phyloP scores from a whole-genome alignment of 1,284 basidiomycete species.

The Mycosarcoma maydis region DNA sequence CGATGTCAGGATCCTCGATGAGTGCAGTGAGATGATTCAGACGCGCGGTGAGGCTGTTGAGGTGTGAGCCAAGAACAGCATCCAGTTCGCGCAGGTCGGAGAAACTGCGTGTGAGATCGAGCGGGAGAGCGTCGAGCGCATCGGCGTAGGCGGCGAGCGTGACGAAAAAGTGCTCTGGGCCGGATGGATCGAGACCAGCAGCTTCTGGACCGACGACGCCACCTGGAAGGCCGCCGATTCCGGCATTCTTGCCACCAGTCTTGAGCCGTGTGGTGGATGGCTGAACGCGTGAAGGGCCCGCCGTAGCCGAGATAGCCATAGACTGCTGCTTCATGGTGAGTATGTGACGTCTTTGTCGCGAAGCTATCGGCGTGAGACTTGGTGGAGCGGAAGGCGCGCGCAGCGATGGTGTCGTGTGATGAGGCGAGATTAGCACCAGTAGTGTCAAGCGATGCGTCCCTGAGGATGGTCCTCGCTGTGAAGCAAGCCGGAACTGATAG shows the following conservation, averaged over 20 bases:
- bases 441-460: background rate
- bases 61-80: constrained; percentile 80
- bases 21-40: constrained; percentile 56
- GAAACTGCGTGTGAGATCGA: constrained; percentile 92
- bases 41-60: constrained; percentile 59
- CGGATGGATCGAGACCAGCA: constrained; percentile 41
- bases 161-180: constrained; percentile 56
- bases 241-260: constrained; percentile 13
- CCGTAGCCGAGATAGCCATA: constrained; percentile 11
- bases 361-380: too few relatives aligned
- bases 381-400: too few relatives aligned
- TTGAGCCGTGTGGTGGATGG: constrained; percentile 15
- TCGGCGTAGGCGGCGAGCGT: constrained; percentile 71
- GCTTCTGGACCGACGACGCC: constrained; percentile 45
- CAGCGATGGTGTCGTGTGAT: background rate
- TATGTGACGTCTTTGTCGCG: too few relatives aligned
- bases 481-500: background rate
- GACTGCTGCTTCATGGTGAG: constrained; percentile 26
- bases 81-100: constrained; percentile 97
- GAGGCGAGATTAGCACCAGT: too few relatives aligned
- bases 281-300: constrained; percentile 25
- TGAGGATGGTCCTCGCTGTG: too few relatives aligned
- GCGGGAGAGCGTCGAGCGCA: constrained; percentile 89
- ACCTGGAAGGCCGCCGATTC: constrained; percentile 39
- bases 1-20: constrained; percentile 72